Evolutionary conservation across 2,329 filamentous ascomycete species (phyloP), one percentile per base, ranked within the genome.

Genomic region (Clonostachys byssicola): DNA sequence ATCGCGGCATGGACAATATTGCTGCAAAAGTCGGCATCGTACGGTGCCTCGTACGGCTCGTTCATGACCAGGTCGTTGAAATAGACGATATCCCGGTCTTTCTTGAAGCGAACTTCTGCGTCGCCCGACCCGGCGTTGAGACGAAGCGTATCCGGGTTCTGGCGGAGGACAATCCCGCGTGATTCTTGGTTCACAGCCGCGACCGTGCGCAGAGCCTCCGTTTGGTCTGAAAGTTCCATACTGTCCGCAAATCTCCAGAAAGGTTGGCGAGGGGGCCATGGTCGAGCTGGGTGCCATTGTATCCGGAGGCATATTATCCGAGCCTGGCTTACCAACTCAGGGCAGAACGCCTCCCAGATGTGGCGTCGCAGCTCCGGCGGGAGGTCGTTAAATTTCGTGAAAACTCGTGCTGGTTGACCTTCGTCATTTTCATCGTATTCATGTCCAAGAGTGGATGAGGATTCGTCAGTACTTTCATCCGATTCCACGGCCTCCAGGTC

Each of bases 291-390:
- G 23, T 30, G 23, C 23, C 23, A 30, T 30, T 30, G 8, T 30
- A 30, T 30, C 23, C 23, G 23, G 23, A 30, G 10, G 23, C 8
- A 30, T 30, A 30, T 12, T 8, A 39, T 18, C 36, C 36, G 14
- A 18, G 36, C 14, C 16, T 43, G 45, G 13, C 40, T 35, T 12
- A 18, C 42, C 30, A 66, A 49, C 34, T 64, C 60, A 0, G 59
- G 56, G 36, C 65, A 66, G 47, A 61, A 64, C 16, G 54, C 44
- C 36, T 60, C 52, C 66, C 66, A 69, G 44, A 68, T 51, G 18
- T 52, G 59, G 18, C 55, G 47, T 44, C 65, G 60, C 14, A 69
- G 51, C 49, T 69, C 66, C 12, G 58, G 55, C 1, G 66, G 66
- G 2, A 69, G 57, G 20, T 51, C 23, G 23, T 30, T 30, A 6